Evolutionary conservation across 306 rosid genomes (phyloP), one percentile per base, ranked within the genome.

Genomic region (Dalbergia oliveri): DNA sequence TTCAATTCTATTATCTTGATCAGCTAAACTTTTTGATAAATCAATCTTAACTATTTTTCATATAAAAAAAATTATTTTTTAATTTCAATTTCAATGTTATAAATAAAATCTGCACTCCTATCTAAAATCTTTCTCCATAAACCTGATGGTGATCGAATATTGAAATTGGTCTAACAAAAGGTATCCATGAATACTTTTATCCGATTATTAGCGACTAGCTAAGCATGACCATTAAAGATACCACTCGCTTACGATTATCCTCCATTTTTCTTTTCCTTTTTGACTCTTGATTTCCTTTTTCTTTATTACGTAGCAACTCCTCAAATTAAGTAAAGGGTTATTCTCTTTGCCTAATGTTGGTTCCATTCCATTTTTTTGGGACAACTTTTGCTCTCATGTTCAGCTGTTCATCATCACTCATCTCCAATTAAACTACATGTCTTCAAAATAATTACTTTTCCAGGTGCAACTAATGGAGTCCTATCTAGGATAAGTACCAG

Each of bases 351-450:
- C 76, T 53, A 75, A 39, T 69, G 68, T 72, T 43, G 71, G 87
- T 82, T 78, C 84, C 64, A 80, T 81, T 82, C 76, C 72, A 72
- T 79, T 79, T 84, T 80, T 72, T 50, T 31, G 80, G 73, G 81
- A 62, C 85, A 86, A 41, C 88, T 84, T 86, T 86, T 72, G 61
- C 63, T 67, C 81, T 77, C 89, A 72, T 51, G 80, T 85, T 85
- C 87, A 86, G 78, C 89, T 83, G 81, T 81, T 72, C 78, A 83
- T 85, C 78, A 70, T 85, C 82, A 79, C 69, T 83, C 66, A 70
- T 71, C 69, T 41, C 79, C 73, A 73, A 82, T 78, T 83, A 83
- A 84, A 81, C 47, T 71, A 80, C 45, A 72, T 15, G 3, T 69
- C 61, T 83, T 73, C 49, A 34, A 81, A 76, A 76, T 64, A 70